Conservation (phyloP, 78 protist species). For the Bodo saltans region DNA sequence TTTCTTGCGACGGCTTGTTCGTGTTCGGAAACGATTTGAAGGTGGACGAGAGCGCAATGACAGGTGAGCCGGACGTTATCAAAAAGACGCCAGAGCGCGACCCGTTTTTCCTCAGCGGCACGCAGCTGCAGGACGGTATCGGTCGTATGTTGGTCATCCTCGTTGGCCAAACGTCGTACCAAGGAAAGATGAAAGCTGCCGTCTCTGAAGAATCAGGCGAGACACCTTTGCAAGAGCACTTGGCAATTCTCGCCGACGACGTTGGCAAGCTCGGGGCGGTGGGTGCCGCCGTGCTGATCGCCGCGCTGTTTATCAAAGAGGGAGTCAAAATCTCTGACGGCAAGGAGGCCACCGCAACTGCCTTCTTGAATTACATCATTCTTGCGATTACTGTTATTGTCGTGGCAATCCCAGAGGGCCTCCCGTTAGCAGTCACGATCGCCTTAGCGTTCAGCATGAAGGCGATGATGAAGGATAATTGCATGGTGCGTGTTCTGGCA, state of each 20-base stretch:
- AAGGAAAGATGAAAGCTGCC: conserved; percentile 42
- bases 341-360: conserved; percentile 16
- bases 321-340: not conserved
- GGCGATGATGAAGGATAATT: conserved; percentile 91
- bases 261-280: conserved; percentile 68
- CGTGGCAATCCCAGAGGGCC: conserved; percentile 96
- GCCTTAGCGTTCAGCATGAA: conserved; percentile 87
- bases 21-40: conserved; percentile 51
- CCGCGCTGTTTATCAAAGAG: conserved; percentile 8
- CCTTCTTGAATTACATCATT: conserved; percentile 70
- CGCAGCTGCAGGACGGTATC: conserved; percentile 55
- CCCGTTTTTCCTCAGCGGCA: conserved; percentile 48
- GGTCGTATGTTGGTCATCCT: conserved; percentile 42
- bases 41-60: conserved; percentile 55
- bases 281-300: conserved; percentile 43
- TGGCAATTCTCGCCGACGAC: conserved; percentile 58
- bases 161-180: conserved; percentile 45
- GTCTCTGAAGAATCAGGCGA: conserved; percentile 21
- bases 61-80: conserved; percentile 66
- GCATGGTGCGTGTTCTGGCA: conserved; percentile 88
- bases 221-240: conserved; percentile 86
- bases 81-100: conserved; percentile 26
- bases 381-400: conserved; percentile 88
- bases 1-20: conserved; percentile 74
- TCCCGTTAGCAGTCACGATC: conserved; percentile 97